Evolutionary conservation across 495 filamentous ascomycete genomes (phyloP), one percentile per base, ranked within the genome.

Genomic region (Aspergillus avenaceus): DNA sequence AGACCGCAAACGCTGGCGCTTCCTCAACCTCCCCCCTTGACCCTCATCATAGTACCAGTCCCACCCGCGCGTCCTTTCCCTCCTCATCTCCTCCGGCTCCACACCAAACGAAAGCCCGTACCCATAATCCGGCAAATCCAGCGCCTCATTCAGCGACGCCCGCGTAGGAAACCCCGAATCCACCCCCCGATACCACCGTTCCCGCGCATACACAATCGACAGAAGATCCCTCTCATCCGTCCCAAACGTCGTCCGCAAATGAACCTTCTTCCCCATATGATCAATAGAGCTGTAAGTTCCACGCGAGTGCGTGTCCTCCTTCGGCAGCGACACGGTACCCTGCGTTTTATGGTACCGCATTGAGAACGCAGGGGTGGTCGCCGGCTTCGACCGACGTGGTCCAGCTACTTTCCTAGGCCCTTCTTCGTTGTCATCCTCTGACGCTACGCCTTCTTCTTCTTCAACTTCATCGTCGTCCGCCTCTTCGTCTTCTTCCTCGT

Each of bases 21-120:
- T 55, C 5, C 57, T 63, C 28, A 82, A 78, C 8, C 21, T 42
- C 12, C 58, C 55, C 29, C 67, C 65, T 16, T 66, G 63, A 18
- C 67, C 65, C 21, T 67, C 45, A 12, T 67, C 59, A 46, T 75
- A 69, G 49, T 80, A 86, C 82, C 81, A 84, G 47, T 74, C 65
- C 77, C 78, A 82, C n/a, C 69, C 72, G 12, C 54, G 51, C 0
- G 69, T 72, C 40, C 66, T 66, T 61, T 83, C 79, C 38, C 46
- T 62, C 29, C 67, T 49, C 27, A 69, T 24, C 37, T 69, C 68
- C 34, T 72, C 73, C 21, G 71, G 67, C 5, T 60, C 52, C 14
- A 63, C 54, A 3, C 73, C 73, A 50, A 66, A 65, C 0, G 66
- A 65, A 47, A 63, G 55, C 9, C 72, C 79, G 45, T 73, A 77